A percentile compares a stretch with the other conserved stretches of the same genome.
Conservation (phyloP, 208 protist genomes). For the Strigomonas galati region DNA sequence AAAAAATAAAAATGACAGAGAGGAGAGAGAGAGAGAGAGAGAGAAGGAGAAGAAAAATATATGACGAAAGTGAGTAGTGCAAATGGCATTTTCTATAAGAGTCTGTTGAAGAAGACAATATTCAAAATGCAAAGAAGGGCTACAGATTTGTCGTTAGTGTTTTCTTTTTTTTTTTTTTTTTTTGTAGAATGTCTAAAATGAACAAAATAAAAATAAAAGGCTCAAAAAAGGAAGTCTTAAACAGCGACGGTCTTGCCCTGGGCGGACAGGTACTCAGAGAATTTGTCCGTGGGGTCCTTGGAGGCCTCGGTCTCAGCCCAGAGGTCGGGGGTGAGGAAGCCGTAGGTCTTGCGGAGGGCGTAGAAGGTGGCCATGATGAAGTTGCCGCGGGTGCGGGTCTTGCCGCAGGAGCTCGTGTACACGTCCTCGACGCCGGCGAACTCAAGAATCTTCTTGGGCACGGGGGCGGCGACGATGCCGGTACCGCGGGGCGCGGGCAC, state of each 20-base stretch:
- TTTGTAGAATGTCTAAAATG: conserved; percentile 2
- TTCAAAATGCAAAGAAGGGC: too few species aligned
- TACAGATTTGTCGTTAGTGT: background rate
- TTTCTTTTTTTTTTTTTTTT: conserved; percentile 9
- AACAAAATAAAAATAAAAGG: conserved; percentile 22
- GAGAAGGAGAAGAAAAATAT: conserved; percentile 12
- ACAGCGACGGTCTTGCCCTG: conserved; percentile 25
- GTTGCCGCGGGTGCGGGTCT: conserved; percentile 99
- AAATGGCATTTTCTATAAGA: too few species aligned
- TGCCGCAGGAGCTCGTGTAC: conserved; percentile 97
- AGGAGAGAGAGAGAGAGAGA: conserved; percentile 17
- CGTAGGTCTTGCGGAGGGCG: conserved; percentile 97
- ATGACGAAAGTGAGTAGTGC: background rate
- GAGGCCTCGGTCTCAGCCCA: conserved; percentile 92
- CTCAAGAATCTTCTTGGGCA: conserved; percentile 98
- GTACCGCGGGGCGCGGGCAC: conserved; percentile 99
- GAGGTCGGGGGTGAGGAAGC: conserved; percentile 98
- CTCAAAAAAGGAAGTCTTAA: conserved; percentile 19
- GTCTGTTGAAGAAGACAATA: too few species aligned
- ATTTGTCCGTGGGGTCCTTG: conserved; percentile 92
- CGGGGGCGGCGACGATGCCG: conserved; percentile 97
- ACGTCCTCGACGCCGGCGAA: conserved; percentile 98
- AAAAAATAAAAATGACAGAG: conserved; percentile 14
- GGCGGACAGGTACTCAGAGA: conserved; percentile 81
- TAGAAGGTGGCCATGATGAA: conserved; percentile 99